These are phyloP conservation scores for Pseudogymnoascus sp. DNA, from an alignment of 2,329 filamentous ascomycete species.

Conservation along the genomic window DNA sequence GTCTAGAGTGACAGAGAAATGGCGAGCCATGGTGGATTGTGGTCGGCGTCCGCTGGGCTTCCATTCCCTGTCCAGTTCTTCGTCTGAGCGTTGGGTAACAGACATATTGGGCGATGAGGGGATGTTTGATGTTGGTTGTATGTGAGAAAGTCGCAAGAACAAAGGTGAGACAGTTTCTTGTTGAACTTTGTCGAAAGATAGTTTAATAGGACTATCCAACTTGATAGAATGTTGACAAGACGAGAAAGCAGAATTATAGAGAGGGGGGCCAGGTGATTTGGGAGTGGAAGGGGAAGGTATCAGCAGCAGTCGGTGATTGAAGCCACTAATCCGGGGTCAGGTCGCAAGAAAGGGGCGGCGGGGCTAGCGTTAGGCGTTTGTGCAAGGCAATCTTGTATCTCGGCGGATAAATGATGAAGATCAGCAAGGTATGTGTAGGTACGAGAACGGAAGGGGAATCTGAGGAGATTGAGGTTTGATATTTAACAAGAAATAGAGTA, in stretches of 20 bases:
- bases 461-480: not conserved
- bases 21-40: conserved; percentile 79
- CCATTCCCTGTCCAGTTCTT: conserved; percentile 70
- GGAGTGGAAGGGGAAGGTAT: conserved; percentile 4
- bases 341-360: conserved; percentile 7
- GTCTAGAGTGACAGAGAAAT: conserved; percentile 79
- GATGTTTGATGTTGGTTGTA: not conserved
- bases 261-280: not conserved
- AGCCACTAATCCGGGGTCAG: conserved; percentile 8
- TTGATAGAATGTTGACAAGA: not conserved
- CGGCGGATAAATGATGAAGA: conserved; percentile 7
- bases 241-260: conserved; percentile 7
- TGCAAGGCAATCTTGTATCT: conserved; percentile 5
- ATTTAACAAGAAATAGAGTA: not conserved
- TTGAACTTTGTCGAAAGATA: not conserved
- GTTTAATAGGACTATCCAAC: not conserved
- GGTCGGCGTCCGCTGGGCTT: conserved; percentile 67
- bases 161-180: not conserved
- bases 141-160: conserved; percentile 4
- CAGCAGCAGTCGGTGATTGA: conserved; percentile 1
- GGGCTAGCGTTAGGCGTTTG: conserved; percentile 8
- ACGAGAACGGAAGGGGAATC: not conserved
- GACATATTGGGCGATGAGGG: conserved; percentile 25
- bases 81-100: conserved; percentile 41
- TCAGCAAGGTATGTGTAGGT: not conserved